Conservation (phyloP, 495 filamentous ascomycete genomes). For the Aspergillus wentii region DNA sequence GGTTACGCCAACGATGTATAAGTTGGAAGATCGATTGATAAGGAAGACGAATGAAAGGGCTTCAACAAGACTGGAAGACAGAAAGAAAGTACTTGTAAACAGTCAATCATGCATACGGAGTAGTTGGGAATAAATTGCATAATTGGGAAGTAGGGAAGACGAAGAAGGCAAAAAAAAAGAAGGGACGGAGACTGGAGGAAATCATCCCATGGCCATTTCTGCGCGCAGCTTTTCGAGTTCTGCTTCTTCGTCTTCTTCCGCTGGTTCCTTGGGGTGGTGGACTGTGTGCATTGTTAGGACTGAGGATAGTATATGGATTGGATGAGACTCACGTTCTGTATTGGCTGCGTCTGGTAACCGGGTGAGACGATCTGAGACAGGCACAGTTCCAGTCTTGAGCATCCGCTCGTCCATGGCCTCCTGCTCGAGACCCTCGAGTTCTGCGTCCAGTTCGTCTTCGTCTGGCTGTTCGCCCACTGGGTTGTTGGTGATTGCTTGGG, state of each 20-base stretch:
- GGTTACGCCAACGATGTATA: background rate
- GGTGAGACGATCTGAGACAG: conserved; percentile 64
- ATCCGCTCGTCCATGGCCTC: conserved; percentile 89
- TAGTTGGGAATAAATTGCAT: background rate
- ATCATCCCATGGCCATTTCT: conserved; percentile 83
- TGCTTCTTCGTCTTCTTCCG: conserved; percentile 90
- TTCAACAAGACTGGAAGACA: no score
- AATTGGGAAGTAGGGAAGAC: background rate
- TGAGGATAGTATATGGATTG: conserved; percentile 1
- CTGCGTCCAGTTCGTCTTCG: conserved; percentile 78
- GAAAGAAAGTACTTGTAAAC: no score
- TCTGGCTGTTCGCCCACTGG: conserved; percentile 69
- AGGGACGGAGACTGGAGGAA: background rate
- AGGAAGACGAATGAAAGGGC: no score
- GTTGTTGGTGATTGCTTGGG: conserved; percentile 69
- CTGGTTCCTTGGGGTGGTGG: conserved; percentile 50
- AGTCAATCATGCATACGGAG: conserved; percentile 10
- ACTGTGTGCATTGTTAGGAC: conserved; percentile 11
- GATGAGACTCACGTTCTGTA: conserved; percentile 63
- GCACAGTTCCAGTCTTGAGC: conserved; percentile 78
- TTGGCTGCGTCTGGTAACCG: conserved; percentile 67
- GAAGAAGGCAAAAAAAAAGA: background rate
- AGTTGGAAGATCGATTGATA: background rate
- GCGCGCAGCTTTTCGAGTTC: conserved; percentile 91
- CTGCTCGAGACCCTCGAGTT: conserved; percentile 75